Percentiles rank a stretch among this genome's conserved stretches.
phyloP scores from a whole-genome alignment of 1,284 basidiomycete genomes.

The Sporisorium sorghi region DNA sequence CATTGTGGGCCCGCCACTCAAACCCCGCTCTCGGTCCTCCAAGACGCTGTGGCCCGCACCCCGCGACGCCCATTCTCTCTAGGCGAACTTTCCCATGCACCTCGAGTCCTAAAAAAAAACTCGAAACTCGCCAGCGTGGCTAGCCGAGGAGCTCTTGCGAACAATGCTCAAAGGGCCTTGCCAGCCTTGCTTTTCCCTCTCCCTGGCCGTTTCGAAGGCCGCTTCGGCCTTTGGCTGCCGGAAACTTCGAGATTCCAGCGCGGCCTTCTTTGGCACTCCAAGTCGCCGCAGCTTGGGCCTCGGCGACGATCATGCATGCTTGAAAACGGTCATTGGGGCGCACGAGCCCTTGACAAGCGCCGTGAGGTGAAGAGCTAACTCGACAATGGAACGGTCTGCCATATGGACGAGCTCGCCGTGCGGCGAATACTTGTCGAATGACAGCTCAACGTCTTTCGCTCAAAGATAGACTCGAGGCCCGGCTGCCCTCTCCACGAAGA shows the following conservation, averaged over 20 bases:
- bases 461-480: background rate
- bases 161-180: background rate
- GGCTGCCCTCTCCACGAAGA: background rate
- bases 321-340: background rate
- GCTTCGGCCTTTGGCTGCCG: slow-evolving; percentile 7
- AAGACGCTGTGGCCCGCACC: background rate
- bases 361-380: background rate
- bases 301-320: background rate
- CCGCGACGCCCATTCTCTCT: background rate
- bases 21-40: no score
- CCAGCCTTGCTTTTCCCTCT: background rate
- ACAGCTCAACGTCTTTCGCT: no score
- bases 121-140: slow-evolving; percentile 1
- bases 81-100: slow-evolving; percentile 33
- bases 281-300: slow-evolving; percentile 7
- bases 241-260: background rate
- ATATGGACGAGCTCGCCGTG: no score
- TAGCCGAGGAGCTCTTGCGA: slow-evolving; percentile 21
- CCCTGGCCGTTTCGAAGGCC: background rate
- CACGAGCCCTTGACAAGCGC: background rate
- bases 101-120: slow-evolving; percentile 4
- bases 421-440: no score
- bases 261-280: background rate
- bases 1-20: no score
- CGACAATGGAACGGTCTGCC: no score